Evolutionary conservation across 805 yeast species (phyloP).

Genomic region (Saccharomyces paradoxus): DNA sequence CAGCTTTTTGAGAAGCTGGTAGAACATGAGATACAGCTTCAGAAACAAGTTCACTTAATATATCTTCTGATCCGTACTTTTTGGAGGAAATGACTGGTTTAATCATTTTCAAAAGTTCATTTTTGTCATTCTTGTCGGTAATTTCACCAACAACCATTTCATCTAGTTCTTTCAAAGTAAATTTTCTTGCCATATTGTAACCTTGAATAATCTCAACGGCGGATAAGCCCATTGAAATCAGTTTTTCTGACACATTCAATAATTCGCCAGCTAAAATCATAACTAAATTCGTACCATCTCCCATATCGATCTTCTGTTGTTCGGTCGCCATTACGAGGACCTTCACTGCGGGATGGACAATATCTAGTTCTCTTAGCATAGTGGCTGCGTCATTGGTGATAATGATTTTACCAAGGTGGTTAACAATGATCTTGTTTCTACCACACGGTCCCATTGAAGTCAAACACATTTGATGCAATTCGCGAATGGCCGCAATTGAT

Average conservation of each 20-base stretch:
- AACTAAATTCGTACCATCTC: conserved; percentile 90
- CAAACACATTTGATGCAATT: conserved; percentile 81
- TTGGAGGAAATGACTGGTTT: conserved; percentile 88
- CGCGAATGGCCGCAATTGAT: conserved; percentile 90
- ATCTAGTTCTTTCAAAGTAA: conserved; percentile 61
- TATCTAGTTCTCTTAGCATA: conserved; percentile 84
- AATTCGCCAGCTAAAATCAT: conserved; percentile 89
- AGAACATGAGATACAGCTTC: conserved; percentile 76
- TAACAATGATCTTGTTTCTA: conserved; percentile 89
- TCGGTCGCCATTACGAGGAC: conserved; percentile 91
- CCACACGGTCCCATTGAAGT: conserved; percentile 98
- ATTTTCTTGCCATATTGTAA: conserved; percentile 76
- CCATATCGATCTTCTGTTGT: conserved; percentile 96
- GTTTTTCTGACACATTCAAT: conserved; percentile 75
- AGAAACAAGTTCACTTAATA: conserved; percentile 66
- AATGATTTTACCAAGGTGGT: conserved; percentile 75
- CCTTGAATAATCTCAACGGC: conserved; percentile 93
- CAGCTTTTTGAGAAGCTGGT: conserved; percentile 34
- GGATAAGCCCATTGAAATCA: conserved; percentile 75
- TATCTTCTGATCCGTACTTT: conserved; percentile 82
- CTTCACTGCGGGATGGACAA: conserved; percentile 96
- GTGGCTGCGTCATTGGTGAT: conserved; percentile 98
- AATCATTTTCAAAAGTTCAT: conserved; percentile 61
- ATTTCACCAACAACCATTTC: conserved; percentile 49
- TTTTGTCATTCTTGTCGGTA: conserved; percentile 40